Base-by-base conservation (phyloP, 257 asterid species). In the Nicotiana paniculata region DNA sequence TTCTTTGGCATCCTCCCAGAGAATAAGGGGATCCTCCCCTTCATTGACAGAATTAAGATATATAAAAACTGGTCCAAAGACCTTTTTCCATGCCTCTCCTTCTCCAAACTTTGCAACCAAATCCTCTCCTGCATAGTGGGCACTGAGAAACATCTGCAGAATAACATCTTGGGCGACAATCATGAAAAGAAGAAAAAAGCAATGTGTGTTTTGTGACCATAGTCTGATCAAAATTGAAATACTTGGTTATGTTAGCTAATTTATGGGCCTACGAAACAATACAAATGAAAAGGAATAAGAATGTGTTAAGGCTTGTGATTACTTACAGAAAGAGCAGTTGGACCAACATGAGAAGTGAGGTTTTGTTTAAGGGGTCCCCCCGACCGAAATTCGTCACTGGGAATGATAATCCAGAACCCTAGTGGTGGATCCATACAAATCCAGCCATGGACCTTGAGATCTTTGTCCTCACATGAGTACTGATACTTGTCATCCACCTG, bases 401-500 rank as follows among this genome's bases (percentile, higher is more conserved):
- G 97, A 4, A 92, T 90, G 55, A 94, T 94, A 74, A 81, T 90
- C 98, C 98, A 94, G 85, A 94, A 94, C 9, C 97, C 98, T 21
- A 94, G 92, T 0, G 92, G 94, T 21, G 97, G 97, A 55, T 92
- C 90, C 43, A 82, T 83, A 82, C 94, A 88, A 83, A 94, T 90
- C 97, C 98, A 94, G 65, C 98, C 97, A 54, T 94, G 98, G 61
- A 92, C 97, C 70, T 82, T 85, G 51, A 87, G 84, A 48, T 92
- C 94, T 81, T 91, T 90, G 89, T 94, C 89, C 79, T 94, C 92
- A 17, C 87, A 84, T 17, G 97, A 86, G 85, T 94, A 92, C 64
- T 88, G 93, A 53, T 94, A 94, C 87, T 94, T 94, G 83, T 94
- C 98, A 87, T 94, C 98, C 69, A 94, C 97, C 98, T 93, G 86